Conservation (phyloP, 352 stramenopile species). For the Thalassiosira hispida region DNA sequence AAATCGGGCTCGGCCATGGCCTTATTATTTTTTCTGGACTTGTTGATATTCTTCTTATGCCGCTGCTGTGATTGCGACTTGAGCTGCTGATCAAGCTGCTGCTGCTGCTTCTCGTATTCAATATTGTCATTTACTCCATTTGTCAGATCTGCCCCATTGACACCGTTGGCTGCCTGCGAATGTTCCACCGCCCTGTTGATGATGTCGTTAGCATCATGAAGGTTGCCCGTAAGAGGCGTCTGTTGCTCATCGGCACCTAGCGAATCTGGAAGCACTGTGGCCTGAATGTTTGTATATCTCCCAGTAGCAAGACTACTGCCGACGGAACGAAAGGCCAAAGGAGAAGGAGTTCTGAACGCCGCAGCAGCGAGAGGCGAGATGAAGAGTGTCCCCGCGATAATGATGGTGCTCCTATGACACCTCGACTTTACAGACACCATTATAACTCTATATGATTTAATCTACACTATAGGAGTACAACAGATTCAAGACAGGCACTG, state of each 20-base stretch:
- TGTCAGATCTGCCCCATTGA: neutral
- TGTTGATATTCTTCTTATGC: slow-evolving; percentile 2
- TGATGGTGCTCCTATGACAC: slow-evolving; percentile 14
- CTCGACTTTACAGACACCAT: slow-evolving; percentile 6
- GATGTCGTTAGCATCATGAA: slow-evolving; percentile 8
- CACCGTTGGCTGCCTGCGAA: neutral
- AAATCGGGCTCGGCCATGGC: slow-evolving; percentile 63
- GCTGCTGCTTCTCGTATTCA: slow-evolving; percentile 7
- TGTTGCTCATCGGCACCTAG: slow-evolving; percentile 21
- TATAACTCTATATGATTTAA: neutral
- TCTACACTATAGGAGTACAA: slow-evolving; percentile 2
- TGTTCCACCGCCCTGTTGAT: slow-evolving; percentile 25
- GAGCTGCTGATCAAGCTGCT: neutral
- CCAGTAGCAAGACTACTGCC: neutral
- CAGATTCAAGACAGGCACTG: too few relatives aligned
- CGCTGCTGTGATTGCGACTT: neutral
- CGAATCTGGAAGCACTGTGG: slow-evolving; percentile 11
- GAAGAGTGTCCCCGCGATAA: slow-evolving; percentile 40
- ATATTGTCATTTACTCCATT: slow-evolving; percentile 13
- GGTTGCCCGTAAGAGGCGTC: slow-evolving; percentile 3
- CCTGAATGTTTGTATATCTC: neutral
- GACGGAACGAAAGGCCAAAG: neutral
- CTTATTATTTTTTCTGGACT: slow-evolving; percentile 53
- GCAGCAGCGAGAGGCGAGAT: slow-evolving; percentile 28
- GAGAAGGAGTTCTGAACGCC: slow-evolving; percentile 25